Base-by-base conservation (phyloP, 495 filamentous ascomycete genomes). In the Penicillium macrosclerotiorum region DNA sequence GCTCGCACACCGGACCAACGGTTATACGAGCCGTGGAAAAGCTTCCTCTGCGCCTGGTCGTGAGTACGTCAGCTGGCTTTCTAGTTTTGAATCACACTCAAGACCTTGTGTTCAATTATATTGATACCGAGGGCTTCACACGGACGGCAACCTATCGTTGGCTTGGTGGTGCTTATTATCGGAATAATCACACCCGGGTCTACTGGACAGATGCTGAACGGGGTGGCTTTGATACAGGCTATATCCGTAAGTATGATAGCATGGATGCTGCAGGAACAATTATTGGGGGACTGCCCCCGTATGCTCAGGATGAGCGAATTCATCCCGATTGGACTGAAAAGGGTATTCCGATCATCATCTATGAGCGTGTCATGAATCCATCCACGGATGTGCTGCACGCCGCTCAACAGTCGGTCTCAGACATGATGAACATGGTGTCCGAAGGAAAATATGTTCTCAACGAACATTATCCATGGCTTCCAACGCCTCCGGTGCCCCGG, bases 151-250 rank as follows among this genome's bases (percentile, higher is more conserved):
- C 27, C 2, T 74, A 74, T 49, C 66, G 69, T 17, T 74, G 71
- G 71, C 47, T 74, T 8, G 71, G 71, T 0, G 71, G 71, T 0
- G 54, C 71, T n/a, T 74, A 74, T 36, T 42, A 42, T 5, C 14
- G 51, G 5, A 14, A 61, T 2, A 12, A 23, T 0, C 49, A 59
- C 30, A 53, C 55, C 18, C 66, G 68, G 1, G 51, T 73, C 13
- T 69, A 52, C 36, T 74, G 69, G 69, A 55, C 37, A 4, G 63
- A 72, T 17, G 29, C 37, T 1, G 25, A 57, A 17, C 56, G 57
- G 17, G 68, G 67, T 2, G 65, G 64, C 30, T 14, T 18, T 8
- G 47, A 59, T 5, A 27, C 16, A 3, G 48, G 45, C 1, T 41
- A 42, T 14, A 32, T 69, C 4, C 45, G 48, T 14, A 56, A 63